These are phyloP conservation scores for Chlorokybus atmophyticus DNA, from an alignment of 139 green algal species.

Conservation along the genomic window DNA sequence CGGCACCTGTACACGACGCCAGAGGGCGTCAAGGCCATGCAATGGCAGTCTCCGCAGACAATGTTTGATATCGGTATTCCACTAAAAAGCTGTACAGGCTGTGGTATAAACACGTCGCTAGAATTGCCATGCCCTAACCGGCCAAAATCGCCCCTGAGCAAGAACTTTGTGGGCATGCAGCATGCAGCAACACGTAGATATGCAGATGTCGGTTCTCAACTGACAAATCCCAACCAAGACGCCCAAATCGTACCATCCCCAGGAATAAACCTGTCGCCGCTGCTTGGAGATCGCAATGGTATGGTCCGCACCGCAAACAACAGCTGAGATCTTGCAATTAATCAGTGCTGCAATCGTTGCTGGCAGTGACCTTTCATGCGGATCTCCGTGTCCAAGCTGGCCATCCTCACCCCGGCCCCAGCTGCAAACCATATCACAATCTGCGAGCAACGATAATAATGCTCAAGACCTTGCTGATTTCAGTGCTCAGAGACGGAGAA, in stretches of 20 bases:
- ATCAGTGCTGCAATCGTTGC: conserved; percentile 7
- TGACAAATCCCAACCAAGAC: too few relatives aligned
- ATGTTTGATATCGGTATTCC: conserved; percentile 28
- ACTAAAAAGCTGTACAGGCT: conserved; percentile 13
- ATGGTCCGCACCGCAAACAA: conserved; percentile 66
- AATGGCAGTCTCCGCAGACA: conserved; percentile 80
- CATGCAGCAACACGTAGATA: too few relatives aligned
- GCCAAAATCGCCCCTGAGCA: conserved; percentile 76
- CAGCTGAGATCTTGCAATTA: conserved; percentile 37
- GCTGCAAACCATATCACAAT: conserved; percentile 12
- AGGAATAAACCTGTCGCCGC: conserved; percentile 50
- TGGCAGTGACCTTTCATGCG: conserved; percentile 15
- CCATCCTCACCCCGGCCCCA: conserved; percentile 80
- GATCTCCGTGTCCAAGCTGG: conserved; percentile 32
- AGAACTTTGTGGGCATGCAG: too few relatives aligned
- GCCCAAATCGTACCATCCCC: conserved; percentile 67
- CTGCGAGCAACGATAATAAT: too few relatives aligned
- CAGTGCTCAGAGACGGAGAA: too few relatives aligned
- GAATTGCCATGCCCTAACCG: conserved; percentile 62
- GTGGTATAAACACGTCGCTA: conserved; percentile 52
- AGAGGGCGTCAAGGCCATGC: conserved; percentile 40
- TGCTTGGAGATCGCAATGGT: conserved; percentile 44
- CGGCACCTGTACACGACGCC: background rate
- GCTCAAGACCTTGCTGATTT: too few relatives aligned
- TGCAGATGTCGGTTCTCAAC: too few relatives aligned